Conservation (phyloP, 2,329 filamentous ascomycete species). For the Gaeumannomyces tritici region DNA sequence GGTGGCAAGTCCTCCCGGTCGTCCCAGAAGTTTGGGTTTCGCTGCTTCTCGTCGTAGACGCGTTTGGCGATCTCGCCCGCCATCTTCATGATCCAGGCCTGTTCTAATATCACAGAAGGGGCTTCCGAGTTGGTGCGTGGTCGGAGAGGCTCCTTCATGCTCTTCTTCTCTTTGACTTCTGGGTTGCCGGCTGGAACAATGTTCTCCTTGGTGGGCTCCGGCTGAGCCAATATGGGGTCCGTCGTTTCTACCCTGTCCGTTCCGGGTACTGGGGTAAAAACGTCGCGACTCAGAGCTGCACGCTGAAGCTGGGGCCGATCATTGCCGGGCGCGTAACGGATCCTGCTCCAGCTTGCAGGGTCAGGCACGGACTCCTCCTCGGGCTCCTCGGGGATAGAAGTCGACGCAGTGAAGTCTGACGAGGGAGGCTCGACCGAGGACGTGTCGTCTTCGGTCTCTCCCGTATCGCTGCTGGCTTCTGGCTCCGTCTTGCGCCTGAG, state of each 20-base stretch:
- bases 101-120: constrained; percentile 57
- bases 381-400: constrained; percentile 50
- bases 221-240: neutral
- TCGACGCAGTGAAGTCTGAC: constrained; percentile 49
- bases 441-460: constrained; percentile 32
- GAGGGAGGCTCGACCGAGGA: constrained; percentile 47
- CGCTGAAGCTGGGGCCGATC: constrained; percentile 19
- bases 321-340: constrained; percentile 27
- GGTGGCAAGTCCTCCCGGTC: constrained; percentile 49
- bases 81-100: constrained; percentile 89
- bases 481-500: constrained; percentile 48
- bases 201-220: neutral
- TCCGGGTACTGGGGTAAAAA: constrained; percentile 20
- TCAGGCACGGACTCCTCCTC: constrained; percentile 30
- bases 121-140: constrained; percentile 32
- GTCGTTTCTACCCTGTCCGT: constrained; percentile 8
- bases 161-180: neutral
- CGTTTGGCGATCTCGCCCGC: constrained; percentile 81
- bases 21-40: constrained; percentile 40
- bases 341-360: constrained; percentile 20
- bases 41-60: constrained; percentile 76
- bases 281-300: constrained; percentile 22
- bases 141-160: constrained; percentile 10
- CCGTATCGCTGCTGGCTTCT: constrained; percentile 36
- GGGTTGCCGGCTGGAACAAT: neutral